Evolutionary conservation across 768 basidiomycete genomes (phyloP).

Genomic region (Gymnopilus dilepis): DNA sequence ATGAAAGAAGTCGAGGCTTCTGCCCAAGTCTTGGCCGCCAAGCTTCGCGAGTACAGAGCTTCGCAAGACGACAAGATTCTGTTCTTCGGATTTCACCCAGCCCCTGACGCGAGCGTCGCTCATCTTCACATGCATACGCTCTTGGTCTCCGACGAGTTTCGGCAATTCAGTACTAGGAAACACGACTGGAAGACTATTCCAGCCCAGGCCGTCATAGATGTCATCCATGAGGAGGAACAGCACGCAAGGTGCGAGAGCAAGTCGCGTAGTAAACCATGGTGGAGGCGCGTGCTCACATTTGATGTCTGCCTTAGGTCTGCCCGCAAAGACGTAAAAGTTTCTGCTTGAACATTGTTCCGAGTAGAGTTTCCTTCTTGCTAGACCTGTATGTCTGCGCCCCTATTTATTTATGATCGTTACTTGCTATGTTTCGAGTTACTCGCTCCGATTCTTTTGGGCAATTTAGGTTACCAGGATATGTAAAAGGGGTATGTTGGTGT

Average conservation of each 20-base stretch:
- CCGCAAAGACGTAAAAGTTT: background rate
- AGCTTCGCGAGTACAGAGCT: background rate
- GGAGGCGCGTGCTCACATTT: constrained; percentile 2
- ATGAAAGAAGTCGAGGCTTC: constrained; percentile 9
- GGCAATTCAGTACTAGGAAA: constrained; percentile 8
- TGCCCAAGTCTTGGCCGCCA: background rate
- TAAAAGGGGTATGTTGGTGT: too few relatives aligned
- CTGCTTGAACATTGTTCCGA: background rate
- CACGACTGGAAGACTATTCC: constrained; percentile 19
- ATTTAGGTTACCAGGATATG: too few relatives aligned
- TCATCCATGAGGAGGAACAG: constrained; percentile 1
- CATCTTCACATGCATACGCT: constrained; percentile 17
- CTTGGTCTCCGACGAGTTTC: background rate
- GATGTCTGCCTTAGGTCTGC: background rate
- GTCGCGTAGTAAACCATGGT: background rate
- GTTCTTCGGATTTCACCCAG: constrained; percentile 14
- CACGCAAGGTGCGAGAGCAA: constrained; percentile 11
- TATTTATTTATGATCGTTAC: too few relatives aligned
- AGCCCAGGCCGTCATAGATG: constrained; percentile 6
- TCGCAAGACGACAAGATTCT: background rate
- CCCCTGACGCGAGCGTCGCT: constrained; percentile 12
- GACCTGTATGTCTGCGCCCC: too few relatives aligned
- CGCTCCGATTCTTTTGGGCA: too few relatives aligned
- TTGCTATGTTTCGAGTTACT: too few relatives aligned
- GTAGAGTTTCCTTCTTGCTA: too few relatives aligned